Percentiles rank a stretch among this genome's conserved stretches.
phyloP scores from a whole-genome alignment of 495 filamentous ascomycete species.

The Acidiella bohemica region DNA sequence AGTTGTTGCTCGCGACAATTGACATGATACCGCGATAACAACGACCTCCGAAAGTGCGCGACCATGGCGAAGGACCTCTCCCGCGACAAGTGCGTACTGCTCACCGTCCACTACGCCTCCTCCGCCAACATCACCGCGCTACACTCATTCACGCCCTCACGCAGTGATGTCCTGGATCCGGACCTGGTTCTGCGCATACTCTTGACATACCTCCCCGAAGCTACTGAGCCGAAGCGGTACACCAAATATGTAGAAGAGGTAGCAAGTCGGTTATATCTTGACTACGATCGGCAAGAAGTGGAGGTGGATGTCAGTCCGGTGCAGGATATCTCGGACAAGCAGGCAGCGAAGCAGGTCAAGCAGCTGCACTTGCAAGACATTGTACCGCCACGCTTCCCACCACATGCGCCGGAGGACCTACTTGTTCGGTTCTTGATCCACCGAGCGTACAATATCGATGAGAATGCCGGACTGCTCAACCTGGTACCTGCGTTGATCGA shows the following conservation, averaged over 20 bases:
- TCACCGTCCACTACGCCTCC: conserved; percentile 47
- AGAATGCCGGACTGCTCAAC: conserved; percentile 60
- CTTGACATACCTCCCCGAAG: conserved; percentile 75
- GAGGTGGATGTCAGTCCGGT: conserved; percentile 47
- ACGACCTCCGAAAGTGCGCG: background rate
- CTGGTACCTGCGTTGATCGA: conserved; percentile 57
- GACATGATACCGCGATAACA: background rate
- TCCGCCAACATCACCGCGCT: conserved; percentile 48
- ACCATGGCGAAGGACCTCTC: conserved; percentile 32
- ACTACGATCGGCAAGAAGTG: conserved; percentile 26
- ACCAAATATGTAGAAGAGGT: conserved; percentile 43
- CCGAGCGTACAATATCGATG: conserved; percentile 61
- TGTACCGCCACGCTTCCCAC: conserved; percentile 20
- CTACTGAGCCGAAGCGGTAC: conserved; percentile 50
- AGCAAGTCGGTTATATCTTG: conserved; percentile 21
- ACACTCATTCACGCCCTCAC: conserved; percentile 44
- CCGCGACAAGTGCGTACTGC: conserved; percentile 46
- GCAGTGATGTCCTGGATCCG: conserved; percentile 44
- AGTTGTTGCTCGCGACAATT: too few relatives aligned
- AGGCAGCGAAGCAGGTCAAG: conserved; percentile 54
- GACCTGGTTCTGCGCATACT: conserved; percentile 66
- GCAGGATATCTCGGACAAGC: conserved; percentile 45
- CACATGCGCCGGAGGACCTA: conserved; percentile 37
- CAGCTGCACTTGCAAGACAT: conserved; percentile 58
- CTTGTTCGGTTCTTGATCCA: conserved; percentile 61